phyloP scores from a whole-genome alignment of 1,284 basidiomycete species.

The Xerocomus amazonicus region DNA sequence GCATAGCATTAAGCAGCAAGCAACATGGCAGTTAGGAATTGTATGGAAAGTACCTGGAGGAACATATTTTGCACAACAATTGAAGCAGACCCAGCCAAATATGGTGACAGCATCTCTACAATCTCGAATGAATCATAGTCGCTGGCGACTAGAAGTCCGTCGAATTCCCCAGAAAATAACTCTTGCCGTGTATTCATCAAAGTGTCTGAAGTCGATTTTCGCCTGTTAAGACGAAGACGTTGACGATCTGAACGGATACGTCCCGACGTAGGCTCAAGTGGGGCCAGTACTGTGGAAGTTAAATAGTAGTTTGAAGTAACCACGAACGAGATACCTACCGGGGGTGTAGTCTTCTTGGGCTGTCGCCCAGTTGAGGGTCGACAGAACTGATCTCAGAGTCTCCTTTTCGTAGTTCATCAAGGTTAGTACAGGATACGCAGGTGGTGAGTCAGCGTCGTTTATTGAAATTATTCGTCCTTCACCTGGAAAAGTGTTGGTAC shows the following conservation, averaged over 20 bases:
- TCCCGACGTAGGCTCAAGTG: constrained; percentile 52
- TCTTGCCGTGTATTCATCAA: constrained; percentile 71
- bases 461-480: constrained; percentile 81
- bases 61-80: constrained; percentile 87
- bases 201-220: constrained; percentile 59
- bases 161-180: constrained; percentile 84
- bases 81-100: constrained; percentile 81
- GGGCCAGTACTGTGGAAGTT: constrained; percentile 46
- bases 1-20: constrained; percentile 3
- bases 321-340: constrained; percentile 37
- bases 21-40: neutral
- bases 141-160: constrained; percentile 82
- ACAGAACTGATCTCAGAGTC: constrained; percentile 52
- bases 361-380: constrained; percentile 89
- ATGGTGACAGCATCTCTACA: constrained; percentile 69
- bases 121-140: constrained; percentile 87
- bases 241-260: constrained; percentile 68
- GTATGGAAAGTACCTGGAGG: constrained; percentile 55
- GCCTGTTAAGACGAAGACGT: constrained; percentile 63
- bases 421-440: constrained; percentile 82
- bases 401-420: constrained; percentile 84
- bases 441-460: constrained; percentile 90
- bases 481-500: constrained; percentile 41
- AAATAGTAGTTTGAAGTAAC: neutral
- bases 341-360: constrained; percentile 76